Evolutionary conservation across 306 rosid genomes (phyloP).

Genomic region (Cicer cuneatum): DNA sequence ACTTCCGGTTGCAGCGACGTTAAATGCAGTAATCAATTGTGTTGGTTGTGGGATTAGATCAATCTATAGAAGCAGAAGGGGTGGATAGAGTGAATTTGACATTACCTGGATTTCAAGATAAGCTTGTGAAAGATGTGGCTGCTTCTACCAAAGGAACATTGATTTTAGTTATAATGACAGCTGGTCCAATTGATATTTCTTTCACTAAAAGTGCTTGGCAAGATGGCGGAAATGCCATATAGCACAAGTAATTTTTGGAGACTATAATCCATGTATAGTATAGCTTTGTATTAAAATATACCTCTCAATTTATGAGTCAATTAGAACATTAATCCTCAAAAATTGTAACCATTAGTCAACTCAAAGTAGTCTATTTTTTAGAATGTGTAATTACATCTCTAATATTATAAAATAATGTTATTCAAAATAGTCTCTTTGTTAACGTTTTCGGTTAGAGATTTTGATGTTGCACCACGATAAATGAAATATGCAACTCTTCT

Average conservation of each 20-base stretch:
- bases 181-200: constrained; percentile 74
- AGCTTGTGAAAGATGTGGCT: constrained; percentile 68
- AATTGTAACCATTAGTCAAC: no score
- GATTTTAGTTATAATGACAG: constrained; percentile 74
- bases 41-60: constrained; percentile 69
- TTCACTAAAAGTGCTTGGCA: constrained; percentile 60
- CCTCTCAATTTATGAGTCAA: no score
- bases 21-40: constrained; percentile 62
- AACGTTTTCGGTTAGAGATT: no score
- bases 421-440: no score
- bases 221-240: constrained; percentile 76
- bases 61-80: constrained; percentile 79
- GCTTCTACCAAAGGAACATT: constrained; percentile 61
- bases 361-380: no score
- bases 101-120: constrained; percentile 79
- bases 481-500: no score
- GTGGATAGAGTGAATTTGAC: constrained; percentile 70
- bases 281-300: neutral
- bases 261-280: constrained; percentile 65
- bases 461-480: no score
- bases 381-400: no score
- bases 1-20: constrained; percentile 62
- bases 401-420: no score
- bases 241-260: constrained; percentile 76
- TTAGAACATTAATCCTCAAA: no score